A percentile compares a stretch with the other conserved stretches of the same genome.
phyloP scores from a whole-genome alignment of 1,284 basidiomycete species.

The Meira miltonrushii region DNA sequence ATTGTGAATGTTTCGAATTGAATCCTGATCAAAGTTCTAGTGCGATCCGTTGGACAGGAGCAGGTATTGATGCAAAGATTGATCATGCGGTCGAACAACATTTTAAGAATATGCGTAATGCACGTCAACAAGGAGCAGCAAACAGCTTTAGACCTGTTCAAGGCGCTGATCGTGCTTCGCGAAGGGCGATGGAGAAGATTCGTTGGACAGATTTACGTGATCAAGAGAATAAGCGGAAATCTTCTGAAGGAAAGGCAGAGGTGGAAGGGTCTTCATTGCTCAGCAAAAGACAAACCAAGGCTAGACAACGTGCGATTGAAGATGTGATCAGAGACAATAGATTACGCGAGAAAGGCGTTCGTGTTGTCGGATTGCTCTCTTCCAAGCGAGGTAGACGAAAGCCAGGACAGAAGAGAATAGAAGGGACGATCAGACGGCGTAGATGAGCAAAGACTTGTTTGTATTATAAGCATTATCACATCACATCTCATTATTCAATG shows the following conservation, averaged over 20 bases:
- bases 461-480: too few relatives aligned
- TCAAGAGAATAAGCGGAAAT: not conserved
- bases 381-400: not conserved
- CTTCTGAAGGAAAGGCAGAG: not conserved
- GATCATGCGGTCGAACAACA: not conserved
- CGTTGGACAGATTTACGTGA: not conserved
- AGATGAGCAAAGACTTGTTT: too few relatives aligned
- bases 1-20: slow-evolving; percentile 29
- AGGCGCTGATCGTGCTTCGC: slow-evolving; percentile 5
- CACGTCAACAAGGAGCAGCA: not conserved
- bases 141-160: slow-evolving; percentile 3
- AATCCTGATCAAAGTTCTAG: slow-evolving; percentile 14
- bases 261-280: not conserved
- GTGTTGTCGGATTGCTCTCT: too few relatives aligned
- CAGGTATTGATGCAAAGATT: not conserved
- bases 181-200: slow-evolving; percentile 5
- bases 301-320: not conserved
- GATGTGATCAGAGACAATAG: not conserved
- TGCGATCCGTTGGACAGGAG: not conserved
- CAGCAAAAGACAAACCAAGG: slow-evolving; percentile 10
- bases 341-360: slow-evolving; percentile 8
- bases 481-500: too few relatives aligned
- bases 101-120: not conserved
- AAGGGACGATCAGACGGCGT: not conserved
- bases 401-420: not conserved